Percentiles rank a stretch among this genome's conserved stretches.
Conservation (phyloP, 495 filamentous ascomycete genomes). For the Aspergillus incahuasiensis region DNA sequence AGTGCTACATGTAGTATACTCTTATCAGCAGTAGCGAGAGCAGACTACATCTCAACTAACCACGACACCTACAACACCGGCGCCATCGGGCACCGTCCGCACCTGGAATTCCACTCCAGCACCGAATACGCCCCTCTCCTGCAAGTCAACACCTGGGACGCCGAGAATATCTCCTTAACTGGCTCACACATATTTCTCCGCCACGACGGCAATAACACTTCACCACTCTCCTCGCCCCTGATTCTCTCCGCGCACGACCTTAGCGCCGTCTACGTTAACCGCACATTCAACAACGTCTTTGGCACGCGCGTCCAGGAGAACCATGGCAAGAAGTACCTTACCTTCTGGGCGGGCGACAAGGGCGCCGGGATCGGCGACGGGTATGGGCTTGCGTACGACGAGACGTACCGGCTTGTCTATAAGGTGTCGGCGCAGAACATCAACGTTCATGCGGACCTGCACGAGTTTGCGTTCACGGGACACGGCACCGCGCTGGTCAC, state of each 20-base stretch:
- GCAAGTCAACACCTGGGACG: conserved; percentile 18
- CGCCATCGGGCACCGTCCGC: conserved; percentile 18
- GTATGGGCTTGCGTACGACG: conserved; percentile 20
- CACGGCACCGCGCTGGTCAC: conserved; percentile 43
- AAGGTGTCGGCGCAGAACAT: conserved; percentile 20
- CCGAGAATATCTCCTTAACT: conserved; percentile 9
- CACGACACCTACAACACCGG: conserved; percentile 14
- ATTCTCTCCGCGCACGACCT: conserved; percentile 17
- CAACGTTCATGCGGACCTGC: conserved; percentile 21
- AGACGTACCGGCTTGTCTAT: conserved; percentile 17
- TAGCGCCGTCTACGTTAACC: conserved; percentile 21
- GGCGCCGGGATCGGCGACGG: conserved; percentile 20
- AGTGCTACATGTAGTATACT: background rate
- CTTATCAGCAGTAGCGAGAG: background rate
- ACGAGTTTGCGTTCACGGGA: conserved; percentile 35
- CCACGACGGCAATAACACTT: conserved; percentile 20
- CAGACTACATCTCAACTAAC: background rate
- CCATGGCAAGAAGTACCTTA: conserved; percentile 15
- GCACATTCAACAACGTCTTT: conserved; percentile 20
- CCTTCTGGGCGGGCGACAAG: conserved; percentile 21
- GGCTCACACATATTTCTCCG: conserved; percentile 23
- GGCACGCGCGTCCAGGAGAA: conserved; percentile 20
- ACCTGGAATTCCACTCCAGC: conserved; percentile 22
- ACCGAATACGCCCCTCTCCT: conserved; percentile 18
- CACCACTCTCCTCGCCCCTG: conserved; percentile 18